A percentile compares a stretch with the other conserved stretches of the same genome.
Evolutionary conservation across 176 grass and related monocot species (phyloP).

Genomic region (Hyparrhenia diplandra): DNA sequence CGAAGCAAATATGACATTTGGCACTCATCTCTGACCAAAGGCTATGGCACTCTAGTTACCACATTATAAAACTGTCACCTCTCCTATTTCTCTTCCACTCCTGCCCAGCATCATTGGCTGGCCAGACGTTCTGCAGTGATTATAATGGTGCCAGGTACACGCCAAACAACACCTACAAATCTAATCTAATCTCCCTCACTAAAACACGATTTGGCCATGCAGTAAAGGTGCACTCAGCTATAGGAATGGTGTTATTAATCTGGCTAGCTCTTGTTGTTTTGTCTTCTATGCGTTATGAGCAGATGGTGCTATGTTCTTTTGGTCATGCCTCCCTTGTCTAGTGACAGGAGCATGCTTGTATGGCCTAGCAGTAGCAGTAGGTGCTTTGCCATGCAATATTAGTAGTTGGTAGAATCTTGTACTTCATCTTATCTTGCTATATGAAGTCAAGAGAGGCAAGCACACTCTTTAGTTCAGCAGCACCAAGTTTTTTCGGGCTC

Average conservation of each 20-base stretch:
- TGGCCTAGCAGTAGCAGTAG: neutral
- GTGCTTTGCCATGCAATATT: neutral
- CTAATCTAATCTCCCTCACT: slow-evolving; percentile 23
- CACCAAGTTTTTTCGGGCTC: neutral
- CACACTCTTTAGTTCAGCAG: neutral
- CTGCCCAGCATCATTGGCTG: neutral
- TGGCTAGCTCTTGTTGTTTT: neutral
- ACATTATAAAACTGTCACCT: neutral
- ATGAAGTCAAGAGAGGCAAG: neutral
- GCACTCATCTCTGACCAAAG: slow-evolving; percentile 9
- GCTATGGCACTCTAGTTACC: neutral
- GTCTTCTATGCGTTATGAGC: neutral
- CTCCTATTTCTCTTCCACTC: slow-evolving; percentile 20
- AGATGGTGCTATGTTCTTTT: neutral
- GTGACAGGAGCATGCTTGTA: neutral
- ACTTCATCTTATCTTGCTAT: neutral
- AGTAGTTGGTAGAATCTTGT: neutral
- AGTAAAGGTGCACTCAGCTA: slow-evolving; percentile 8
- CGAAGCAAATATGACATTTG: slow-evolving; percentile 18
- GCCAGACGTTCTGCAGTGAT: slow-evolving; percentile 15
- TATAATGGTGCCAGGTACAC: slow-evolving; percentile 28
- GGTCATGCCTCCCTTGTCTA: neutral
- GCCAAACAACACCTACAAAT: slow-evolving; percentile 18
- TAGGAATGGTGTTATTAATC: neutral
- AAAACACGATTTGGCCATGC: neutral